These are phyloP conservation scores for Teunomyces atbi DNA, from an alignment of 805 yeast genomes.

Conservation along the genomic window DNA sequence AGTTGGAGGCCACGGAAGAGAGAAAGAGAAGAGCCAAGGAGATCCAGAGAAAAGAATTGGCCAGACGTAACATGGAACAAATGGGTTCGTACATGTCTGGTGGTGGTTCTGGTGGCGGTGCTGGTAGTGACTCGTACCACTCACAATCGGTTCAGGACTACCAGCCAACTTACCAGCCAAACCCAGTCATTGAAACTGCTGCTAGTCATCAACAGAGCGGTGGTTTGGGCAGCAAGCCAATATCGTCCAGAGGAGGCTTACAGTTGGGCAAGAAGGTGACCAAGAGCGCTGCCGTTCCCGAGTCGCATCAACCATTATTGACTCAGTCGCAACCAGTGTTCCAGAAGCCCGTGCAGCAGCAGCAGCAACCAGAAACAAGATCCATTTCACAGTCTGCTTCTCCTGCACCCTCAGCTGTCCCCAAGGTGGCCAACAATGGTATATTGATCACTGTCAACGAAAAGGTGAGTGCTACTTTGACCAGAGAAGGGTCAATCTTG, in stretches of 20 bases:
- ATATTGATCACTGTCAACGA: slow-evolving; percentile 77
- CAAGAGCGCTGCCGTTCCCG: slow-evolving; percentile 22
- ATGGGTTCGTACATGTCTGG: slow-evolving; percentile 19
- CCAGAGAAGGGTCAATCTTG: slow-evolving; percentile 75
- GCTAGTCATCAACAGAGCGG: slow-evolving; percentile 12
- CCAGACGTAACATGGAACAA: slow-evolving; percentile 57
- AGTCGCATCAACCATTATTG: slow-evolving; percentile 29
- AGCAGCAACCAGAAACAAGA: slow-evolving; percentile 5
- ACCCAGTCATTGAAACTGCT: slow-evolving; percentile 23
- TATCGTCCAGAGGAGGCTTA: slow-evolving; percentile 64
- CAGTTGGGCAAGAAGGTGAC: slow-evolving; percentile 65
- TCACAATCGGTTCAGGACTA: slow-evolving; percentile 18
- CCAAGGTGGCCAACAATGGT: slow-evolving; percentile 61
- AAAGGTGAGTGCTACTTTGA: slow-evolving; percentile 69
- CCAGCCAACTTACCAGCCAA: slow-evolving; percentile 30
- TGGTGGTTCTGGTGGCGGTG: slow-evolving; percentile 19
- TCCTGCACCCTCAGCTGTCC: slow-evolving; percentile 17
- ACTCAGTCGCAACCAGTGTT: slow-evolving; percentile 32
- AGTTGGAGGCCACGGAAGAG: slow-evolving; percentile 94
- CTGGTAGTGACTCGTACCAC: slow-evolving; percentile 18
- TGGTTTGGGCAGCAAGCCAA: slow-evolving; percentile 7
- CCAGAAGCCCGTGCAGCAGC: slow-evolving; percentile 23
- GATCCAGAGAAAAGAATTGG: slow-evolving; percentile 76
- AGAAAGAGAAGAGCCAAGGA: slow-evolving; percentile 94
- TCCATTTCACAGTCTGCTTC: slow-evolving; percentile 24